These are phyloP conservation scores for Cercospora beticola DNA, from an alignment of 2,329 filamentous ascomycete genomes.

Conservation along the genomic window DNA sequence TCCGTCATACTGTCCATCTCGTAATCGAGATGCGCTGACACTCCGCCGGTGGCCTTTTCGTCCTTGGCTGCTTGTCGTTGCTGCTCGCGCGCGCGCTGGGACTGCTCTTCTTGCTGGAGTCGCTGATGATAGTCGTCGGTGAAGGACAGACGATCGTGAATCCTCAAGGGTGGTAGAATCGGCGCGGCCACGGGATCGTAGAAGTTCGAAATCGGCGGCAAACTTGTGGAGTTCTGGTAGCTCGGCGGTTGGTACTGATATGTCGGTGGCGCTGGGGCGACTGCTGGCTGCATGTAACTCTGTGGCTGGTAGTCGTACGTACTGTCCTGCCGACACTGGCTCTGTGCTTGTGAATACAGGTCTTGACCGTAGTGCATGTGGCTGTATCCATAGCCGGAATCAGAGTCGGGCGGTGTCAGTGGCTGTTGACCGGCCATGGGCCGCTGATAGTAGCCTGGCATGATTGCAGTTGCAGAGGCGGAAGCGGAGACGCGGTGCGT, in stretches of 20 bases:
- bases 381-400: constrained; percentile 41
- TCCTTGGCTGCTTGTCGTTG: constrained; percentile 53
- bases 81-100: constrained; percentile 36
- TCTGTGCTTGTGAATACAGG: constrained; percentile 42
- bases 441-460: constrained; percentile 53
- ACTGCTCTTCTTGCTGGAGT: constrained; percentile 42
- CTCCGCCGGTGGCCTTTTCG: constrained; percentile 73
- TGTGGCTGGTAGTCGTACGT: constrained; percentile 46
- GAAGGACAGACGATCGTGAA: constrained; percentile 41
- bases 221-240: constrained; percentile 34
- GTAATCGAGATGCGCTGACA: constrained; percentile 92
- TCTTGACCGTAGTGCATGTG: constrained; percentile 48
- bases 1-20: constrained; percentile 96
- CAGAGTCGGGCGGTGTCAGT: constrained; percentile 52
- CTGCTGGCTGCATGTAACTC: constrained; percentile 45
- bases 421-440: constrained; percentile 45
- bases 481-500: constrained; percentile 46
- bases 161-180: constrained; percentile 50
- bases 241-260: constrained; percentile 35
- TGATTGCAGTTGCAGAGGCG: constrained; percentile 41
- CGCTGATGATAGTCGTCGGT: constrained; percentile 42
- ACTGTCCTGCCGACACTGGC: constrained; percentile 43
- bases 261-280: constrained; percentile 33
- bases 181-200: constrained; percentile 49
- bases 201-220: constrained; percentile 40